Evolutionary conservation across 2,329 filamentous ascomycete genomes (phyloP), one percentile per base, ranked within the genome.

Genomic region (Pestalotiopsis sp.): DNA sequence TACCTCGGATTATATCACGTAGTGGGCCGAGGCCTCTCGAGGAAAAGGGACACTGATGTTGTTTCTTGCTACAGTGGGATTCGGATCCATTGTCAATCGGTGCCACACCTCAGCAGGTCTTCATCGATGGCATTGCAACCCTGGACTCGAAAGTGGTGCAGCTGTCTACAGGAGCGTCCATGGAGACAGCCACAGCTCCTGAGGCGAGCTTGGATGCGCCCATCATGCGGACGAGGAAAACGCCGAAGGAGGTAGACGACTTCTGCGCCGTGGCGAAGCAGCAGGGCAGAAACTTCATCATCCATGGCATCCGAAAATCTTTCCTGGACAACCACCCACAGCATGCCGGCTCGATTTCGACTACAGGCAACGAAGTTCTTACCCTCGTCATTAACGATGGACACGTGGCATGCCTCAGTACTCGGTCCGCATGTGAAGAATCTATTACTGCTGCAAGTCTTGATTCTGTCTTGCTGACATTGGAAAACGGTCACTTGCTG

Each of bases 401-500:
- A 13, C 75, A 74, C 12, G 76, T 86, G 3, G 68, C 77, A 3
- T 87, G 85, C 70, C 72, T 84, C 25, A 73, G 72, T 45, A 52
- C 70, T 14, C 31, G 68, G 1, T 77, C 79, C 1, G 20, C 72
- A 4, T 84, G 84, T 59, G 66, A 58, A 7, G 60, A 71, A 1
- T 74, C 78, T 39, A 67, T 78, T n/a, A 68, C 72, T 5, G 70
- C 73, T 1, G 69, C 77, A 17, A 67, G 69, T 9, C 25, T 72
- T 2, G 69, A 72, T 23, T 69, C 74, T 65, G 72, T 74, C 23
- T 70, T 73, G 3, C 74, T 87, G 17, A 41, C 76, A 3, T 78
- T 88, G 3, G 60, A 77, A 14, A 77, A 88, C 57, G 86, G 85
- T 2, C 76, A 87, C 70, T 72, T 87, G 45, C 79, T 83, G 7